Base-by-base conservation (phyloP, 345 rosid genomes). In the Gossypioides kirkii region DNA sequence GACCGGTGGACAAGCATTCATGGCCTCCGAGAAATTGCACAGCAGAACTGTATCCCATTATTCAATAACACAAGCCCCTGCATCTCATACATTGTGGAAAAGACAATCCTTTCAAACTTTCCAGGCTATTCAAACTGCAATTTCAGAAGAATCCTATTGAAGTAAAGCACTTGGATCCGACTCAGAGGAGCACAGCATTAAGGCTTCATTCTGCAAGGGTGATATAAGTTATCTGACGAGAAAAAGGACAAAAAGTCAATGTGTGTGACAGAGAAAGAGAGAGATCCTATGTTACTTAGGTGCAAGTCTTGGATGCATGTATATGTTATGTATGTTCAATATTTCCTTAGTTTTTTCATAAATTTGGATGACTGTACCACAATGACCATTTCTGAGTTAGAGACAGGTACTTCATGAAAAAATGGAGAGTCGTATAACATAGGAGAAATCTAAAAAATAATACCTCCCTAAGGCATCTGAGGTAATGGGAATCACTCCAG, bases 381-480 rank as follows among this genome's bases (percentile, higher is more conserved):
- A 46, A 46, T 11, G 14, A 3, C 50, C 50, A 46, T 46, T 46
- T 46, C 50, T 46, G 17, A 11, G 50, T 46, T 16, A 2, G 50
- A 46, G 6, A 46, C 1, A 11, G 4, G 12, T 46, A 46, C 50
- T 12, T 46, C 17, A 46, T 46, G 14, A 11, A 46, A 46, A 46
- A 10, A 46, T 46, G 50, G 11, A 46, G 0, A 46, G 50, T 46
- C 14, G 16, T 2, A 46, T 46, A 12, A 46, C 50, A 46, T 46
- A 46, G 16, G 63, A 59, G 50, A 54, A 6, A 25, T 4, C 45
- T n/a, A 66, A 41, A 20, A 64, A 43, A 22, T 14, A 43, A 56
- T 65, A 88, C 97, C 92, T 88, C 73, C 87, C 89, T 7, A 79
- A 72, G 63, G 98, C 94, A 75, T 82, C 80, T n/a, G 77, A 78